These are phyloP conservation scores for Hypoxylon subgilvum DNA, from an alignment of 495 filamentous ascomycete genomes.

Conservation along the genomic window DNA sequence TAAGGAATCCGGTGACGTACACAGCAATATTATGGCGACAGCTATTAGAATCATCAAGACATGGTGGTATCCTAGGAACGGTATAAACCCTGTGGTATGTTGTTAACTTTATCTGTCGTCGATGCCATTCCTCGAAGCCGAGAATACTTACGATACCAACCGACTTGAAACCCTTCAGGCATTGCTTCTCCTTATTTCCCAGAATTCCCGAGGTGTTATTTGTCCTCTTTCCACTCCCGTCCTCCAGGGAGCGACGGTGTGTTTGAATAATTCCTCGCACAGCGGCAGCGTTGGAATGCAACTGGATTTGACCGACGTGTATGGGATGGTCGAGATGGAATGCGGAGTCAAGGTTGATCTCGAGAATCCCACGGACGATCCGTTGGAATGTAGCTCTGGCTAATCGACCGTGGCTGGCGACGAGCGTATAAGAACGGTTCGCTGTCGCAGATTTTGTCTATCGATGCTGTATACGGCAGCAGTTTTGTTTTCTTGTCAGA, in stretches of 20 bases:
- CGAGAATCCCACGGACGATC: constrained; percentile 33
- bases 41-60: constrained; percentile 97
- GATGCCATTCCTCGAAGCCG: not conserved
- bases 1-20: constrained; percentile 60
- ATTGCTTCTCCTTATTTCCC: constrained; percentile 28
- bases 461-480: constrained; percentile 12
- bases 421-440: constrained; percentile 19
- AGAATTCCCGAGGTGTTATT: constrained; percentile 32
- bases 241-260: constrained; percentile 50
- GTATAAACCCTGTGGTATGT: constrained; percentile 72
- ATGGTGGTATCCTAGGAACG: constrained; percentile 98
- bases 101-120: constrained; percentile 26
- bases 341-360: constrained; percentile 37
- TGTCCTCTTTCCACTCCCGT: constrained; percentile 46
- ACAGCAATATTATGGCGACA: constrained; percentile 90
- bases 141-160: constrained; percentile 54
- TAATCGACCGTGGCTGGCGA: constrained; percentile 2
- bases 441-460: constrained; percentile 8
- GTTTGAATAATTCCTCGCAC: constrained; percentile 29
- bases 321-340: constrained; percentile 34
- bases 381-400: constrained; percentile 27
- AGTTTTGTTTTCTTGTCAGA: constrained; percentile 35
- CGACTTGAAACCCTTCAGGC: constrained; percentile 49
- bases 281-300: constrained; percentile 41
- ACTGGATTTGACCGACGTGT: constrained; percentile 9